These are phyloP conservation scores for Pythium insidiosum DNA, from an alignment of 352 stramenopile species.

Conservation along the genomic window DNA sequence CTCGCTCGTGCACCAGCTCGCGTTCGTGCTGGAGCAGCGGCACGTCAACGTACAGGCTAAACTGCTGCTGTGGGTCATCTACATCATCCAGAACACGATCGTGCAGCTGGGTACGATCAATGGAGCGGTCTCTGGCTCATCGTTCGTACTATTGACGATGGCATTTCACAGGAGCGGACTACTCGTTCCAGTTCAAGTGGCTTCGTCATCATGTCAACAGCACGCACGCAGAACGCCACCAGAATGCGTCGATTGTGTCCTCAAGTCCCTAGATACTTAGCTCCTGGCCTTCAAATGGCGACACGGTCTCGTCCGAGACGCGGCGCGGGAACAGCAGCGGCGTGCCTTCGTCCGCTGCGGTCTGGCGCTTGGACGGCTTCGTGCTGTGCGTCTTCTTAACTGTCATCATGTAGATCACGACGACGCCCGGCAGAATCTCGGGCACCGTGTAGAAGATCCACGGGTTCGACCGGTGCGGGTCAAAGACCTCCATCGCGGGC, in stretches of 20 bases:
- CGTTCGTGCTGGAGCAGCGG: conserved; percentile 24
- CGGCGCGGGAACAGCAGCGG: too few species aligned
- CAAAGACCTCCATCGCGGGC: conserved; percentile 60
- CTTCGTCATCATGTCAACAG: background rate
- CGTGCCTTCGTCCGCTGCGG: too few species aligned
- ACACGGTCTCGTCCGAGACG: too few species aligned
- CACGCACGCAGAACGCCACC: too few species aligned
- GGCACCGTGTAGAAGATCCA: conserved; percentile 75
- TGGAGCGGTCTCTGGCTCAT: background rate
- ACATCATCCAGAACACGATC: conserved; percentile 23
- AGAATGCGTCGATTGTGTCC: too few species aligned
- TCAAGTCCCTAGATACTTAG: too few species aligned
- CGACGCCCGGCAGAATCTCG: conserved; percentile 53
- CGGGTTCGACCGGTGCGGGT: conserved; percentile 57
- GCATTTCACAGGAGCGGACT: background rate
- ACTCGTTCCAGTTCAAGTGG: background rate
- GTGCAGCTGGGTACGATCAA: conserved; percentile 14
- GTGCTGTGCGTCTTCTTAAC: too few species aligned
- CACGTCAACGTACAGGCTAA: conserved; percentile 18
- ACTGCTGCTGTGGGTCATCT: conserved; percentile 23
- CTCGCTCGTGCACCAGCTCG: conserved; percentile 18
- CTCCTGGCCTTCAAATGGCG: too few species aligned
- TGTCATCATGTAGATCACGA: conserved; percentile 80
- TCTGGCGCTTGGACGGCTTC: too few species aligned
- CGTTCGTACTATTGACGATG: background rate